Evolutionary conservation across 164 flowering plant species (phyloP), one percentile per base, ranked within the genome.

Genomic region (Akebia trifoliata): DNA sequence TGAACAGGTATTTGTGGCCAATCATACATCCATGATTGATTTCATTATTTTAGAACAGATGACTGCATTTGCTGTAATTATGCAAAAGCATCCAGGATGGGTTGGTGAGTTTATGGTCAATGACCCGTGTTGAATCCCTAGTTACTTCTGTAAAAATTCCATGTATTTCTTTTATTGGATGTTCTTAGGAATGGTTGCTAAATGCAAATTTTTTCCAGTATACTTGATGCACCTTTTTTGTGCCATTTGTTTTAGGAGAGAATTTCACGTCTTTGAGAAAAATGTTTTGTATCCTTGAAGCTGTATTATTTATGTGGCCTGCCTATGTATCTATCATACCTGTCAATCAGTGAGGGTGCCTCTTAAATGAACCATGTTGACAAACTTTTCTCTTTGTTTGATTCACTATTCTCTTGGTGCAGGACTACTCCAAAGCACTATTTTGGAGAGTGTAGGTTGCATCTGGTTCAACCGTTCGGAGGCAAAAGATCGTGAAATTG

Each of bases 41-140:
- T 94, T 94, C 72, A 81, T 94, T 48, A 61, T 94, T 64, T 75
- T 94, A 61, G 99, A 94, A 63, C 99, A 94, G 73, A 88, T 94
- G 93, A 94, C 95, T 56, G 84, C 99, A 60, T 94, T 94, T 80
- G 95, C 97, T 69, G 99, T 90, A 11, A 94, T 94, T 31, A 94
- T 94, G 99, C 99, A 94, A 69, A 94, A 94, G 72, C 99, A 94
- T 76, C 89, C 95, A 65, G 99, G 99, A 26, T 90, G 99, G 97
- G 95, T 94, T 72, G 99, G 99, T 94, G 74, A 78, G 98, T 68
- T n/a, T 46, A 47, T 31, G 37, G 24, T 47, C 34, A 22, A 46
- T 21, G 7, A 4, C 43, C 29, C 21, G 20, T 8, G 17, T 14
- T 12, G 28, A 56, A 6, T 44, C 18, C 24, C 28, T 14, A 18